Percentiles rank a stretch among this genome's conserved stretches.
phyloP scores from a whole-genome alignment of 495 filamentous ascomycete genomes.

The Hypoxylon trugodes region DNA sequence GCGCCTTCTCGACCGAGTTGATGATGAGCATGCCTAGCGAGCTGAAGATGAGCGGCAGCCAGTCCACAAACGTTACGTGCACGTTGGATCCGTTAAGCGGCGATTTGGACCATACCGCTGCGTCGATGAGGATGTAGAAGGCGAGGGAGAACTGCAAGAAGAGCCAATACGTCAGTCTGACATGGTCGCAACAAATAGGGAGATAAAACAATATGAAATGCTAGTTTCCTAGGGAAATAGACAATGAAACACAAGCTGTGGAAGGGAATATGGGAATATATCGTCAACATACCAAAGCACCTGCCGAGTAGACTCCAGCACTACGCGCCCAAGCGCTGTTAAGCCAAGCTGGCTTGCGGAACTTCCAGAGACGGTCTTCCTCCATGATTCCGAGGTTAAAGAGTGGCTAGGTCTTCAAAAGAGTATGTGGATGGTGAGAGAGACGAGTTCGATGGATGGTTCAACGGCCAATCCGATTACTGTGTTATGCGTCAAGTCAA shows the following conservation, averaged over 20 bases:
- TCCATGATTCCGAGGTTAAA: conserved; percentile 49
- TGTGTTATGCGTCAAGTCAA: neutral
- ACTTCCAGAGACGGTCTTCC: conserved; percentile 78
- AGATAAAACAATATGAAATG: neutral
- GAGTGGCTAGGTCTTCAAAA: neutral
- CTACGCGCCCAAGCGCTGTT: conserved; percentile 84
- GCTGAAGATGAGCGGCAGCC: conserved; percentile 96
- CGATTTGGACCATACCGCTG: conserved; percentile 85
- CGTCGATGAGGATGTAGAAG: conserved; percentile 96
- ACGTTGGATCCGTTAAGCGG: conserved; percentile 77
- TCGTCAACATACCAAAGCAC: conserved; percentile 74
- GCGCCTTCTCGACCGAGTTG: conserved; percentile 95
- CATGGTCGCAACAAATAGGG: neutral
- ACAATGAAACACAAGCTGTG: neutral
- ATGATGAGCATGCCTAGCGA: conserved; percentile 97
- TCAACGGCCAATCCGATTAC: neutral
- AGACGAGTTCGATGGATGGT: neutral
- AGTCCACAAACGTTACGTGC: conserved; percentile 96
- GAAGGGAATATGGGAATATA: neutral
- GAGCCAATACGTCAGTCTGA: neutral
- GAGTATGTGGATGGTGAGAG: neutral
- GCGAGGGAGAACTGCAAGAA: conserved; percentile 85
- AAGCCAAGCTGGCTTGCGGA: conserved; percentile 85
- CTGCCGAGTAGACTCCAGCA: conserved; percentile 83
- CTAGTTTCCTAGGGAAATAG: neutral